Evolutionary conservation across 129 eudicot genomes (phyloP), one percentile per base, ranked within the genome.

Genomic region (Helichrysum umbraculigerum): DNA sequence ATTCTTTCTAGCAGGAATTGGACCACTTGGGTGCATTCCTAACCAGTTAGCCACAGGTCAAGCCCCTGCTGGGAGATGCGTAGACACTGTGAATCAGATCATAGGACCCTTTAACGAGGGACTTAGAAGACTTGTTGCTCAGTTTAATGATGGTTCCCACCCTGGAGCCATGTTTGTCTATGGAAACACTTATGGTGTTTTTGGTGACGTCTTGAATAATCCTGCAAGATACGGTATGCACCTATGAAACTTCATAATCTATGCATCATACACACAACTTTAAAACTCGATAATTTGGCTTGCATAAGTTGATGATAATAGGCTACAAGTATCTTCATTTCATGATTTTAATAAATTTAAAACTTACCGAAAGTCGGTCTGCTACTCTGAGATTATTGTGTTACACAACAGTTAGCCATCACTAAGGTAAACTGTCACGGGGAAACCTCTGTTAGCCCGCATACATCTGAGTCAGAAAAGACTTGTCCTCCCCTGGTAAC

Each of bases 21-120:
- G 89, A 50, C 99, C 97, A 10, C 86, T 95, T 16, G 99, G 99
- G 50, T 95, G 99, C 91, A 91, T 87, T 61, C 97, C 97, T 2
- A 87, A 74, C 76, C 90, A 87, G 79, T 81, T 88, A 74, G 97
- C 97, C 68, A 72, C 88, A 0, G 96, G 96, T 17, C 94, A 77
- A 79, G 92, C 90, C 11, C 84, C 83, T 1, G 84, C 89, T 2
- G 97, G 98, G 30, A 86, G 96, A 75, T 95, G 99, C 16, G 83
- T 95, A 50, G 99, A 95, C 77, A 54, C 78, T 7, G 96, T 95
- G 35, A 95, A 95, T 77, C 97, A 89, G 28, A 85, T 91, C 68
- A 29, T 95, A 29, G 99, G 97, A 0, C 65, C 86, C 33, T 95
- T 89, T 75, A 95, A 95, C 35, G 89, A 91, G 66, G 99, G 99